These are phyloP conservation scores for Protomyces pachydermus DNA, from an alignment of 1,139 yeast genomes.

Conservation along the genomic window DNA sequence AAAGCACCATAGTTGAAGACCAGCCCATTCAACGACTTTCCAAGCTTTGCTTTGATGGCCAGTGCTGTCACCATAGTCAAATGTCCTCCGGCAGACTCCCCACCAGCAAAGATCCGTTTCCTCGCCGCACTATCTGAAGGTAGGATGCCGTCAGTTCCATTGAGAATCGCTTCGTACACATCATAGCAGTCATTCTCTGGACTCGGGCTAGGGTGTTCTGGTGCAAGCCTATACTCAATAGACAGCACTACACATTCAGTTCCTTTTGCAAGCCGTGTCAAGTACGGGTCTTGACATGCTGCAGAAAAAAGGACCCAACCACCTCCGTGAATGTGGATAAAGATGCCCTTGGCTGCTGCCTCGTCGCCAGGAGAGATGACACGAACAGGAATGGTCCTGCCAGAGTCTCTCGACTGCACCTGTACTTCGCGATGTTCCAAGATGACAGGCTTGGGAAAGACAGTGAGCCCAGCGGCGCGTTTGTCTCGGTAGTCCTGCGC, in stretches of 20 bases:
- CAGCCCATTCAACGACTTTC: background rate
- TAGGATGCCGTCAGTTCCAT: background rate
- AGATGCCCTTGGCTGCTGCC: background rate
- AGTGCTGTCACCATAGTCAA: background rate
- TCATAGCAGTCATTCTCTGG: slow-evolving; percentile 10
- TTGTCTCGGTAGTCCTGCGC: slow-evolving; percentile 1
- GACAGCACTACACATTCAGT: background rate
- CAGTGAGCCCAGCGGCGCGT: background rate
- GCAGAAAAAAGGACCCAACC: slow-evolving; percentile 4
- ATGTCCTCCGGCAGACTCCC: slow-evolving; percentile 10
- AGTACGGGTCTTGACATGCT: slow-evolving; percentile 1
- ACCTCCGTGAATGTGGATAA: slow-evolving; percentile 8
- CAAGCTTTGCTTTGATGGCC: background rate
- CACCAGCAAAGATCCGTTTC: background rate
- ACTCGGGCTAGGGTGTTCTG: slow-evolving; percentile 7
- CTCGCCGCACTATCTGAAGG: background rate
- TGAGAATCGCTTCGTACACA: background rate
- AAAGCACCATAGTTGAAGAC: slow-evolving; percentile 5
- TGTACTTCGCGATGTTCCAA: background rate
- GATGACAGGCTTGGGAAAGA: slow-evolving; percentile 3
- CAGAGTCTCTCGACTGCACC: background rate
- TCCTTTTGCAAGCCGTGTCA: background rate
- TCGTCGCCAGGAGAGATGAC: background rate
- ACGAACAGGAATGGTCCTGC: background rate
- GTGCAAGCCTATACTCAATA: slow-evolving; percentile 6